Conservation (phyloP, 179 eudicot genomes). For the Amaranthus tricolor region DNA sequence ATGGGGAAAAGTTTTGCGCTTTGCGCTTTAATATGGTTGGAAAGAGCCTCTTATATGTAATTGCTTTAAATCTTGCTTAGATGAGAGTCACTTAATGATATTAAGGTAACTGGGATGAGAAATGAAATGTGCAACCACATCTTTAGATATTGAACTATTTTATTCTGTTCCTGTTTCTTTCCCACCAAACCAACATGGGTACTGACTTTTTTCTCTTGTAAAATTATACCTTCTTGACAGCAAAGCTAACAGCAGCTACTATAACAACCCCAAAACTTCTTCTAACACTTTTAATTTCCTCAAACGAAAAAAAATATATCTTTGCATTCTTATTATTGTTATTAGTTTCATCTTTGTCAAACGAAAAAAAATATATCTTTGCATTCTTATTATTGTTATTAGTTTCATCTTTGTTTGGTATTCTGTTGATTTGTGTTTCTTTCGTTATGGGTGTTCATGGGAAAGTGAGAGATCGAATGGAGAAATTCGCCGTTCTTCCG, state of each 20-base stretch:
- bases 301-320: neutral
- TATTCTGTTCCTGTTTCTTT: conserved; percentile 24
- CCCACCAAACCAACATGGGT: conserved; percentile 64
- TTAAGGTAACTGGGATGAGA: no score
- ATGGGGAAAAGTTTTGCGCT: no score
- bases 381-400: neutral
- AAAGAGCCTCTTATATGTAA: no score
- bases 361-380: neutral
- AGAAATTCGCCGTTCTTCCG: conserved; percentile 61
- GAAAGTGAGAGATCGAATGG: conserved; percentile 49
- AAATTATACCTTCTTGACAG: conserved; percentile 63
- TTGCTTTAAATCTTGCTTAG: no score
- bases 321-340: neutral
- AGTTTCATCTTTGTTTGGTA: conserved; percentile 8
- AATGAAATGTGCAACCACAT: no score
- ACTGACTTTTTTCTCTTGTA: conserved; percentile 38
- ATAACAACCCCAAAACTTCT: conserved; percentile 34
- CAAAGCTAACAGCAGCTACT: conserved; percentile 50
- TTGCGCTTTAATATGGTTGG: no score
- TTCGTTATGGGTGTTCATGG: conserved; percentile 21
- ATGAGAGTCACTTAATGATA: no score
- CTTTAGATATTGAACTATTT: conserved; percentile 17
- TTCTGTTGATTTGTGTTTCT: conserved; percentile 9
- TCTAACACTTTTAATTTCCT: conserved; percentile 8
- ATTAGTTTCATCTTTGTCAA: neutral